phyloP scores from a whole-genome alignment of 192 early-diverging fungal species.

The Entomortierella parvispora region DNA sequence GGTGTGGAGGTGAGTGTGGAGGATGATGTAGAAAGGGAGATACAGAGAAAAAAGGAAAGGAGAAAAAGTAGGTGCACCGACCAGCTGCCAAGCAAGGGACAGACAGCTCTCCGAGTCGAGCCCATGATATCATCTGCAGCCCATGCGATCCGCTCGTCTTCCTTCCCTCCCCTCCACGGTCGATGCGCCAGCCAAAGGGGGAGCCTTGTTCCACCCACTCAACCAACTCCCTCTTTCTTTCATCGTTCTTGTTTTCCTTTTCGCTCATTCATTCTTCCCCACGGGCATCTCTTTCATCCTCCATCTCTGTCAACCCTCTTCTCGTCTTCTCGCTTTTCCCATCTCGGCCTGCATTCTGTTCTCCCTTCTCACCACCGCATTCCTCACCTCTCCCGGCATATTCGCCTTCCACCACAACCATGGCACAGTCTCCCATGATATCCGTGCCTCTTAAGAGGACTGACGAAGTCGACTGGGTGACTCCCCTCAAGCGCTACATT shows the following conservation, averaged over 20 bases:
- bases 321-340: constrained; percentile 2
- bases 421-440: constrained; percentile 66
- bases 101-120: not conserved
- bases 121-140: constrained; percentile 16
- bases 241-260: not conserved
- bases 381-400: not conserved
- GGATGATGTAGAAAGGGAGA: not conserved
- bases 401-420: not conserved
- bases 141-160: not conserved
- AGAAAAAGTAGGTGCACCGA: not conserved
- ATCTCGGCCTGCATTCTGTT: not conserved
- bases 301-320: not conserved
- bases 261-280: not conserved
- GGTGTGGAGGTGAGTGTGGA: not conserved
- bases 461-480: constrained; percentile 91
- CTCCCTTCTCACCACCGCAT: not conserved
- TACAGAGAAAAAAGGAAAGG: not conserved
- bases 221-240: no score
- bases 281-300: not conserved
- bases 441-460: constrained; percentile 85
- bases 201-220: not conserved
- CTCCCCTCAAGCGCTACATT: constrained; percentile 89
- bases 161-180: not conserved
- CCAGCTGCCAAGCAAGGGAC: not conserved
- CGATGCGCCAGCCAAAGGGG: no score